Conservation (phyloP, 371 early-diverging fungal species). For the Fennellomyces sp. region DNA sequence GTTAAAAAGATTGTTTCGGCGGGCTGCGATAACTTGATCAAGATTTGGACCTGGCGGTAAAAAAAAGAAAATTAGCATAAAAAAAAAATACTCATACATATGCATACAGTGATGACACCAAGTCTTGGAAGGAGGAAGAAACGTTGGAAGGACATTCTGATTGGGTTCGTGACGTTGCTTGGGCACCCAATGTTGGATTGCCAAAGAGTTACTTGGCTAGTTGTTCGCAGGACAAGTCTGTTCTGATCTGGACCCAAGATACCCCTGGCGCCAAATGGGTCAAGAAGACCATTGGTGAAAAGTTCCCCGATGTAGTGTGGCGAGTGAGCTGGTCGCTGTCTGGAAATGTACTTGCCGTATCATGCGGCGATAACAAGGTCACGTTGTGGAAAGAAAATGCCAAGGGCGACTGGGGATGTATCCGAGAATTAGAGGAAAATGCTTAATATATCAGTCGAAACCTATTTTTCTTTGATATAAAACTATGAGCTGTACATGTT, state of each 20-base stretch:
- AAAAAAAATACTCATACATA: slow-evolving; percentile 2
- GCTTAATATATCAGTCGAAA: too few relatives aligned
- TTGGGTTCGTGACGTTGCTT: slow-evolving; percentile 99
- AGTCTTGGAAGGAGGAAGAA: slow-evolving; percentile 79
- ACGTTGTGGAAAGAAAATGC: slow-evolving; percentile 94
- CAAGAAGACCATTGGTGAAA: slow-evolving; percentile 73
- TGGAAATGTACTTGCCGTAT: slow-evolving; percentile 95
- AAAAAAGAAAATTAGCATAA: background rate
- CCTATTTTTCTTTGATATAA: too few relatives aligned
- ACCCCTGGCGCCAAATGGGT: slow-evolving; percentile 71
- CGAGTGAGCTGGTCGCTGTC: slow-evolving; percentile 95
- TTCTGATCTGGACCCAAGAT: slow-evolving; percentile 95
- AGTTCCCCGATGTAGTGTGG: slow-evolving; percentile 97
- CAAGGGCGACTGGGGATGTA: slow-evolving; percentile 90
- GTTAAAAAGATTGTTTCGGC: slow-evolving; percentile 89
- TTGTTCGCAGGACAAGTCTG: slow-evolving; percentile 93
- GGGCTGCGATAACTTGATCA: slow-evolving; percentile 96
- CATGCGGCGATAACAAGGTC: slow-evolving; percentile 95
- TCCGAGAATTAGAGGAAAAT: slow-evolving; percentile 77
- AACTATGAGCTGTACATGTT: too few relatives aligned
- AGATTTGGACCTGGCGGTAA: slow-evolving; percentile 86
- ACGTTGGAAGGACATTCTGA: slow-evolving; percentile 92
- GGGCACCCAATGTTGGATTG: slow-evolving; percentile 95
- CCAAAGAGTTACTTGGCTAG: slow-evolving; percentile 88
- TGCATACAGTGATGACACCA: slow-evolving; percentile 67